Evolutionary conservation across 2,329 filamentous ascomycete species (phyloP).

Genomic region (Sporothrix protearum): DNA sequence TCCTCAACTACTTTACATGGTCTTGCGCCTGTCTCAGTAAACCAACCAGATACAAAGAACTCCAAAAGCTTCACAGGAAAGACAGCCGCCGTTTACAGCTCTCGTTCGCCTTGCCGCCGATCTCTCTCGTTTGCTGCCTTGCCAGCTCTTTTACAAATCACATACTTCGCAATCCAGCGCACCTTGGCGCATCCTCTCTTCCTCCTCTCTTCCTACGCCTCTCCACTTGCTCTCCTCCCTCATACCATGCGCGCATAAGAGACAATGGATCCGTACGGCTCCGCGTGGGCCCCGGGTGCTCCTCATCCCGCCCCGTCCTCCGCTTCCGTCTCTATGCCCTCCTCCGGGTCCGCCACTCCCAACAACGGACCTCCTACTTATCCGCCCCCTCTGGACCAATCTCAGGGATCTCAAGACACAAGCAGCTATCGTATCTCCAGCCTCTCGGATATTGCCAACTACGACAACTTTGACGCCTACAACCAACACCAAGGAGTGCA

Average conservation of each 20-base stretch:
- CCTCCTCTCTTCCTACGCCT: neutral
- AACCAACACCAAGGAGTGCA: constrained; percentile 18
- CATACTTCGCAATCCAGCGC: neutral
- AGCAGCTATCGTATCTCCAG: constrained; percentile 31
- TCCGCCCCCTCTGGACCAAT: neutral
- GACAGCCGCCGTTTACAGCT: neutral
- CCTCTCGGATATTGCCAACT: constrained; percentile 35
- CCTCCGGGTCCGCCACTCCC: constrained; percentile 7
- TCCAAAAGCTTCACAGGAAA: neutral
- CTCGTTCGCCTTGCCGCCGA: neutral
- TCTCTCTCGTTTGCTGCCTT: neutral
- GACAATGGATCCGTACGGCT: constrained; percentile 25
- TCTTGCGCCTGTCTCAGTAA: neutral
- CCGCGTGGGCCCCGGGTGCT: constrained; percentile 13
- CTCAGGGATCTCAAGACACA: neutral
- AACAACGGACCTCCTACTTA: neutral
- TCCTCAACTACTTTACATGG: neutral
- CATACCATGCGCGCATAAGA: constrained; percentile 17
- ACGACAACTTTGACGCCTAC: constrained; percentile 51
- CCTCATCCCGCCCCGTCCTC: neutral
- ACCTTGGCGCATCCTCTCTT: constrained; percentile 4
- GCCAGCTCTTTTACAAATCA: neutral
- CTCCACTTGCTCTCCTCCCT: neutral
- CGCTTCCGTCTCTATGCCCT: neutral
- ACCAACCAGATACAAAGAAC: neutral